These are phyloP conservation scores for Kockovaella imperatae DNA, from an alignment of 768 basidiomycete species.

Conservation along the genomic window DNA sequence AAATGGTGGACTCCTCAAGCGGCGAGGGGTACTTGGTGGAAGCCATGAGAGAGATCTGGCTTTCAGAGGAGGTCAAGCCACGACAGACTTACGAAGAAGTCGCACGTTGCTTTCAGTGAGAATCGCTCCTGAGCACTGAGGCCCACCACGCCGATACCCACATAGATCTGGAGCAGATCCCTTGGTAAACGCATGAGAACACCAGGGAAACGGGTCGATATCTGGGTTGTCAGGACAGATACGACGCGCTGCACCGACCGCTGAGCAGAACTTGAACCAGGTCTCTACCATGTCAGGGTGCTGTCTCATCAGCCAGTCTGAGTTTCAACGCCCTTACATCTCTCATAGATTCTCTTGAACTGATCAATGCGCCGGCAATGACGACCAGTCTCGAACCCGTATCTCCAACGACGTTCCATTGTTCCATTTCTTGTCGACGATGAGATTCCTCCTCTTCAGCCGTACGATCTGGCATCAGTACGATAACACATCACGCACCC, in stretches of 20 bases:
- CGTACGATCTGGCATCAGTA: slow-evolving; percentile 26
- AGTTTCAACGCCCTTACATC: slow-evolving; percentile 20
- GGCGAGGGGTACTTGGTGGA: slow-evolving; percentile 50
- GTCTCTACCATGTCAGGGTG: slow-evolving; percentile 87
- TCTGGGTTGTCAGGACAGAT: slow-evolving; percentile 6
- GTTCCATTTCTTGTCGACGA: slow-evolving; percentile 16
- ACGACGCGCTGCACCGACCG: slow-evolving; percentile 48
- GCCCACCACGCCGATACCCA: slow-evolving; percentile 62
- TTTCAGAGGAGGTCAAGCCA: slow-evolving; percentile 46
- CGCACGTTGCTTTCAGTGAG: slow-evolving; percentile 70
- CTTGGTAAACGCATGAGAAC: slow-evolving; percentile 49
- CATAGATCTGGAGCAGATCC: slow-evolving; percentile 58
- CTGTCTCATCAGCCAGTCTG: slow-evolving; percentile 45
- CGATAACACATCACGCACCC: too few relatives aligned
- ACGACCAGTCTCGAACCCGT: slow-evolving; percentile 21
- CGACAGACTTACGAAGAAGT: slow-evolving; percentile 61
- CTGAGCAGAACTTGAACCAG: slow-evolving; percentile 76
- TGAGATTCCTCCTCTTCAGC: slow-evolving; percentile 13
- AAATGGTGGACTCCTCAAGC: slow-evolving; percentile 48
- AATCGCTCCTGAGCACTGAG: slow-evolving; percentile 74
- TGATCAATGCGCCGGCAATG: slow-evolving; percentile 16
- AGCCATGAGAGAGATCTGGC: slow-evolving; percentile 60
- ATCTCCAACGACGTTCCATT: slow-evolving; percentile 31
- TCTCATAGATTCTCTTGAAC: slow-evolving; percentile 21
- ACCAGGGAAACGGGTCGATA: slow-evolving; percentile 38